Conservation (phyloP, 179 eudicot species). For the Pouteria campechiana region DNA sequence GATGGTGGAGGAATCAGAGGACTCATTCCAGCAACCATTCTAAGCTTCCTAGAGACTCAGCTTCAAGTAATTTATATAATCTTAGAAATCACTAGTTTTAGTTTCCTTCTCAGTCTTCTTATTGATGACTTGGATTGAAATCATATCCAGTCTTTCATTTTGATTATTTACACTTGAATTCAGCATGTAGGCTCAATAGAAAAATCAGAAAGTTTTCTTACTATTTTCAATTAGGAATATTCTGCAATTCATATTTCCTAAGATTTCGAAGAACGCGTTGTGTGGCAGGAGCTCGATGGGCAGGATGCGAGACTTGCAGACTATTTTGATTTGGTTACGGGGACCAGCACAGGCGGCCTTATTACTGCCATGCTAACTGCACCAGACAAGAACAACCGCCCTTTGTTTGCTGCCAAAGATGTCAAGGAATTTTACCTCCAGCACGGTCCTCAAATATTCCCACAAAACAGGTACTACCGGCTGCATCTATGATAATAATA, state of each 20-base stretch:
- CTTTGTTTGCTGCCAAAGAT: constrained; percentile 28
- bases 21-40: constrained; percentile 16
- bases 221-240: no score
- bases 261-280: no score
- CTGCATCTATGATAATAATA: neutral
- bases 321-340: constrained; percentile 25
- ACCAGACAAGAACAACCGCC: constrained; percentile 21
- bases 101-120: no score
- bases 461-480: constrained; percentile 10
- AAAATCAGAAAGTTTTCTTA: no score
- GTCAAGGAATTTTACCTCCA: constrained; percentile 23
- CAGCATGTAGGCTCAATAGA: no score
- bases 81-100: no score
- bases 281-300: constrained; percentile 25
- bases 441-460: constrained; percentile 27
- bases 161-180: no score
- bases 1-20: constrained; percentile 32
- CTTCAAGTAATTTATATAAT: no score
- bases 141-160: no score
- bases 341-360: constrained; percentile 35
- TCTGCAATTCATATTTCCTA: no score
- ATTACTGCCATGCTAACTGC: constrained; percentile 29
- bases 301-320: constrained; percentile 24
- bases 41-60: constrained; percentile 12
- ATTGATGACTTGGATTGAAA: no score